Base-by-base conservation (phyloP, 1,139 yeast genomes). In the Yamadazyma buinensis region DNA sequence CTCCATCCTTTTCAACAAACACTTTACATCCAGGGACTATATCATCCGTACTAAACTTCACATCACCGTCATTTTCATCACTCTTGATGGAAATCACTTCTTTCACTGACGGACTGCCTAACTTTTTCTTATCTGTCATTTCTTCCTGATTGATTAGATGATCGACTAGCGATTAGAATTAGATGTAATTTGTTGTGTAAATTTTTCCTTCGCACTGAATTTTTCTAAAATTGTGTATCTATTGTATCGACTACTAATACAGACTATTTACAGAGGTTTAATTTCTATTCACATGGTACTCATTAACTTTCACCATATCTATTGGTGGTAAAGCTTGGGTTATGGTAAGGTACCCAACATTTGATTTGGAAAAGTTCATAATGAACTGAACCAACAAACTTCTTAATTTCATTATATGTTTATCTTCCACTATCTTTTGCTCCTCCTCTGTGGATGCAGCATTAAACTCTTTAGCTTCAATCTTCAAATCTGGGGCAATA, bases 1-100 rank as follows among this genome's bases (percentile, higher is more conserved):
- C 88, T 19, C 80, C 87, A 51, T 88, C 96, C 53, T 92, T 88
- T 39, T 70, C 69, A 3, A 84, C 95, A 59, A 71, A 83, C 14
- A 86, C 82, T 55, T 86, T 88, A 54, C 92, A 85, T 15, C 95
- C 95, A 1, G 78, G 67, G 9, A 69, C 52, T 25, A 84, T 67
- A 36, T 80, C 84, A 7, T 69, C 75, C 1, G 63, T 50, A 12
- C 60, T 42, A 35, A 68, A 69, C 27, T 36, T 38, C 12, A 15
- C 35, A 13, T 44, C 55, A 19, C 31, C 38, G n/a, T 22, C 23
- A 4, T 34, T 39, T 9, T 32, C 39, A 9, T 47, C 44, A 10
- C 29, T 28, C 14, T 42, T 45, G 34, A 51, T 49, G 24, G 39
- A 22, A 20, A 51, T 36, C 11, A 48, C 39, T 3, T 46, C 35